phyloP scores from a whole-genome alignment of 208 protist genomes.

The Trypanosoma avium region DNA sequence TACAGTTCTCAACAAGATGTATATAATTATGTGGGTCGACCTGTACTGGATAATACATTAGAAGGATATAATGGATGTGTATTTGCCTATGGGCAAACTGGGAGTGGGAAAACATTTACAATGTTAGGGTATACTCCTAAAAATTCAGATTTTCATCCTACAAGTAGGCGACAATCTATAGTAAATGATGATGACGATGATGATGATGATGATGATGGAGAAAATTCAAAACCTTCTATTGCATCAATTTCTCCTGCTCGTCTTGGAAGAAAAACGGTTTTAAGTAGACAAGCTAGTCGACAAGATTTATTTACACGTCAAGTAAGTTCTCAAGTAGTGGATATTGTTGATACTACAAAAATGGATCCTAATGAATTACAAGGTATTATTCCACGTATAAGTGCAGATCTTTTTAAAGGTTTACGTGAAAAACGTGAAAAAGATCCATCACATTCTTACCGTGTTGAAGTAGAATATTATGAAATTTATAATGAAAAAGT shows the following conservation, averaged over 20 bases:
- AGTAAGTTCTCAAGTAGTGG: not conserved
- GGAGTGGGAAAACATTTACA: slow-evolving; percentile 93
- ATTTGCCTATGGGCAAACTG: slow-evolving; percentile 91
- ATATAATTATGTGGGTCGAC: slow-evolving; percentile 68
- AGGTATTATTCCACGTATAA: slow-evolving; percentile 82
- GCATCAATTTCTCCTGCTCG: not conserved
- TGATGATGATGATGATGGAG: slow-evolving; percentile 20
- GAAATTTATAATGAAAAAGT: slow-evolving; percentile 94
- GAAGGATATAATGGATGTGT: slow-evolving; percentile 88
- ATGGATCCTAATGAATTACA: slow-evolving; percentile 28
- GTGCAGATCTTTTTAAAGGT: slow-evolving; percentile 57
- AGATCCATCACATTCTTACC: slow-evolving; percentile 69
- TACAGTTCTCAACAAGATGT: slow-evolving; percentile 73
- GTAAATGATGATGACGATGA: not conserved
- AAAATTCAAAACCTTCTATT: slow-evolving; percentile 2
- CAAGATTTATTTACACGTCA: slow-evolving; percentile 11
- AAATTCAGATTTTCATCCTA: slow-evolving; percentile 9
- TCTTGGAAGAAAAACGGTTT: not conserved
- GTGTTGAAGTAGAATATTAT: slow-evolving; percentile 76
- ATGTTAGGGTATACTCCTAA: slow-evolving; percentile 84
- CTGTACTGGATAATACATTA: slow-evolving; percentile 76
- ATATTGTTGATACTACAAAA: slow-evolving; percentile 5
- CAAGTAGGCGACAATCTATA: not conserved
- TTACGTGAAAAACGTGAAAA: slow-evolving; percentile 54
- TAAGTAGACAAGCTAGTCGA: slow-evolving; percentile 8